These are phyloP conservation scores for Entonaema liquescens DNA, from an alignment of 495 filamentous ascomycete species.

Conservation along the genomic window DNA sequence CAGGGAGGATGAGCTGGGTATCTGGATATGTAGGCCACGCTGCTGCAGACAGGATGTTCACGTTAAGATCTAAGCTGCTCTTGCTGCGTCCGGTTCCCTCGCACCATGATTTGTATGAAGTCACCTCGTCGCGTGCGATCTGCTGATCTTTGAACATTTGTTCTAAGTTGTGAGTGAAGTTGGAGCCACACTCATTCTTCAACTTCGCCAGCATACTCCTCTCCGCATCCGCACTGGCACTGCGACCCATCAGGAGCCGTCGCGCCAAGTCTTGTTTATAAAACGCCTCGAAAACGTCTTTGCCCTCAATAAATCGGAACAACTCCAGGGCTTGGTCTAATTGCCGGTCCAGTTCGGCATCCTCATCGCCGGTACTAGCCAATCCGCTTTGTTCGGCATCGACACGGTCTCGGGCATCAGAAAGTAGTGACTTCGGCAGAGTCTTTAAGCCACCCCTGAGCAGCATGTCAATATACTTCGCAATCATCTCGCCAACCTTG, in stretches of 20 bases:
- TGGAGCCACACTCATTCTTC: conserved; percentile 91
- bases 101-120: conserved; percentile 68
- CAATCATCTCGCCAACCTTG: conserved; percentile 98
- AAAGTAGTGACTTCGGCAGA: conserved; percentile 66
- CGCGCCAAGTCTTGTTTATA: conserved; percentile 97
- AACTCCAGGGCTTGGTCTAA: conserved; percentile 91
- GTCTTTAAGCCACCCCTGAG: conserved; percentile 87
- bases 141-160: conserved; percentile 99
- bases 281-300: conserved; percentile 97
- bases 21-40: conserved; percentile 95
- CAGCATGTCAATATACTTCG: conserved; percentile 92
- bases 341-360: conserved; percentile 86
- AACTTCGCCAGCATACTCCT: conserved; percentile 91
- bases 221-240: conserved; percentile 93
- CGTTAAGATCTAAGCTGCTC: conserved; percentile 76
- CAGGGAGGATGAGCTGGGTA: conserved; percentile 76
- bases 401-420: conserved; percentile 59
- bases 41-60: conserved; percentile 83
- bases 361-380: conserved; percentile 76
- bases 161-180: conserved; percentile 95
- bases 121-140: conserved; percentile 83
- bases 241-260: conserved; percentile 86
- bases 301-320: conserved; percentile 96
- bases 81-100: conserved; percentile 57
- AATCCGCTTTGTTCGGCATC: conserved; percentile 63